Evolutionary conservation across 2,329 filamentous ascomycete species (phyloP).

Genomic region (Colletotrichum sp.): DNA sequence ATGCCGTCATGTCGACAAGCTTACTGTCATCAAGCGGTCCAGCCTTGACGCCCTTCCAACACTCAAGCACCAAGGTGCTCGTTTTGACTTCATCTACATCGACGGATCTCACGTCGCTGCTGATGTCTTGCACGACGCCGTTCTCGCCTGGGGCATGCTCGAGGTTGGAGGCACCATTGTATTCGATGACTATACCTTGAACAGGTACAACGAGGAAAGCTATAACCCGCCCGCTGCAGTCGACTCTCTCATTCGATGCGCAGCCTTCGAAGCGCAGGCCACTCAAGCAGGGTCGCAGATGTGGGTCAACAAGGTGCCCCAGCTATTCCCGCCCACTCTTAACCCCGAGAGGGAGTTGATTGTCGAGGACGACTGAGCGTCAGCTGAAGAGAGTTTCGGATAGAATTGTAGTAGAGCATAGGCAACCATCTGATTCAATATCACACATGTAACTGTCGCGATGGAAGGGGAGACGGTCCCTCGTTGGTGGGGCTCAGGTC

Average conservation of each 20-base stretch:
- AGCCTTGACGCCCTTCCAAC: not conserved
- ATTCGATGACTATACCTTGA: not conserved
- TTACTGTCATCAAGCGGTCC: not conserved
- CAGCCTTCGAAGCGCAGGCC: not conserved
- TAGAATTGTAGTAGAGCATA: not conserved
- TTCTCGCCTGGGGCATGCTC: not conserved
- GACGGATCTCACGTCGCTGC: not conserved
- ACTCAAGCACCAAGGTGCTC: not conserved
- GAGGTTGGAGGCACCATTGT: not conserved
- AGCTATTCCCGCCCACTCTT: not conserved
- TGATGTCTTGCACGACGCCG: not conserved
- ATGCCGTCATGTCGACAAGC: not conserved
- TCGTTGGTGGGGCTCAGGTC: not conserved
- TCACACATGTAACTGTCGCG: not conserved
- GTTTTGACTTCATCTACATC: not conserved
- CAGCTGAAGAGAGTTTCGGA: not conserved
- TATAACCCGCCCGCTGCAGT: not conserved
- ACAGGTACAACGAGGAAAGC: not conserved
- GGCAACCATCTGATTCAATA: not conserved
- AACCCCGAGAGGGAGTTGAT: not conserved
- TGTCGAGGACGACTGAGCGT: not conserved
- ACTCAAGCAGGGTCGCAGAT: not conserved
- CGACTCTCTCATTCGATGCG: not conserved
- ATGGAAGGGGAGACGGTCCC: not conserved
- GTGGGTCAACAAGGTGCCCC: not conserved